Conservation (phyloP, 2,329 filamentous ascomycete genomes). For the Verruconis gallopava region DNA sequence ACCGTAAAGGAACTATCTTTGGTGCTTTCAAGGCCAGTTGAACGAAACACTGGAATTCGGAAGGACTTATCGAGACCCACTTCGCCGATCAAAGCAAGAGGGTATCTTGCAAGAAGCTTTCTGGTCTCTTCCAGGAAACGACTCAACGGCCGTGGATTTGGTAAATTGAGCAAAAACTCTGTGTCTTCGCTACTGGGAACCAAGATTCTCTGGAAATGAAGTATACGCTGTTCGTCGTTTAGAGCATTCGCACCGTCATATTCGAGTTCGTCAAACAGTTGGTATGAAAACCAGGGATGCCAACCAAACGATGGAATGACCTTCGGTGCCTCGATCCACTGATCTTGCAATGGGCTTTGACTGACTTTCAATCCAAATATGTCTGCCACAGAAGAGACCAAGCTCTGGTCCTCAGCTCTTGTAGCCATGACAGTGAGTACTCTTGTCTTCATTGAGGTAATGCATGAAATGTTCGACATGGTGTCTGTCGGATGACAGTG, state of each 20-base stretch:
- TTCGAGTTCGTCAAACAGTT: conserved; percentile 50
- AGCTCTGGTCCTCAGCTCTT: conserved; percentile 58
- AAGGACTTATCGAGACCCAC: conserved; percentile 68
- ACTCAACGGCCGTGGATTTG: conserved; percentile 47
- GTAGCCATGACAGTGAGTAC: conserved; percentile 67
- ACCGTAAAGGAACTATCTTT: conserved; percentile 45
- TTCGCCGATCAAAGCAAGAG: conserved; percentile 59
- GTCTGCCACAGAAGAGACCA: conserved; percentile 51
- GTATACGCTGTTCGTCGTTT: conserved; percentile 31
- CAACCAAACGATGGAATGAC: conserved; percentile 68
- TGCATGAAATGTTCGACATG: conserved; percentile 45
- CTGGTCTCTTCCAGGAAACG: conserved; percentile 45
- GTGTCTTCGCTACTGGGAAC: conserved; percentile 40
- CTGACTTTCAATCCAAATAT: conserved; percentile 29
- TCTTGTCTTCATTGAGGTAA: conserved; percentile 53
- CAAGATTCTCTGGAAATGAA: conserved; percentile 57
- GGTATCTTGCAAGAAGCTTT: conserved; percentile 41
- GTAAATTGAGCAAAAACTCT: conserved; percentile 40
- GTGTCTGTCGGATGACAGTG: conserved; percentile 80
- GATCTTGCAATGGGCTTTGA: conserved; percentile 13
- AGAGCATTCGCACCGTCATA: conserved; percentile 21
- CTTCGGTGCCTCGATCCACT: conserved; percentile 25
- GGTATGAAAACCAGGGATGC: conserved; percentile 79
- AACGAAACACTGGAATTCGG: conserved; percentile 52
- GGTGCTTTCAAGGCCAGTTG: conserved; percentile 25